Evolutionary conservation across 1,284 basidiomycete species (phyloP).

Genomic region (Sporisorium graminicola): DNA sequence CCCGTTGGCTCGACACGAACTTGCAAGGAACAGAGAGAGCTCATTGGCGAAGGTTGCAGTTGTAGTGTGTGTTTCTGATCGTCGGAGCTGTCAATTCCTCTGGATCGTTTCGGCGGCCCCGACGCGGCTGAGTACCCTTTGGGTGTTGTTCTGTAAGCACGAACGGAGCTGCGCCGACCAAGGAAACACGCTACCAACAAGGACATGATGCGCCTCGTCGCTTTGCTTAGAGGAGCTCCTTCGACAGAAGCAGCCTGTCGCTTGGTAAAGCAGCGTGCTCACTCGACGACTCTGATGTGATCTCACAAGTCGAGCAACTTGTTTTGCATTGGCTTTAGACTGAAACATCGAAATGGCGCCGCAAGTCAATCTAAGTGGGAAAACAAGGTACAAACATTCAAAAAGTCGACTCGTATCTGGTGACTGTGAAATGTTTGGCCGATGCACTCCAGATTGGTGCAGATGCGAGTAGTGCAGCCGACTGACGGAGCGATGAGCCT

Average conservation of each 20-base stretch:
- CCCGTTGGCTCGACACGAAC: neutral
- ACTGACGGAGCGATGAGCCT: neutral
- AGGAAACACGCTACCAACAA: too few species aligned
- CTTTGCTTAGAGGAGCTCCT: too few species aligned
- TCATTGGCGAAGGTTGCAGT: neutral
- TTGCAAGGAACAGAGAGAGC: neutral
- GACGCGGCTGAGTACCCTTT: neutral
- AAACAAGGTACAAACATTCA: neutral
- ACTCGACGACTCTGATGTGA: too few species aligned
- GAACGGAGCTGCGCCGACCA: conserved; percentile 22
- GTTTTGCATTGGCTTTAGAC: too few species aligned
- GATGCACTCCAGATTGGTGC: neutral
- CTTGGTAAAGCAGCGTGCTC: too few species aligned
- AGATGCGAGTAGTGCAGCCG: neutral
- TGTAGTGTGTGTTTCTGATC: neutral
- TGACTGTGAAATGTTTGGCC: neutral
- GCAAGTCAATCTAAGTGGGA: neutral
- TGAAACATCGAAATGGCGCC: neutral
- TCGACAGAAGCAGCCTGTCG: too few species aligned
- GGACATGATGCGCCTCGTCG: neutral
- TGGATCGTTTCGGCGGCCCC: neutral
- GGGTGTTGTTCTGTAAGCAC: neutral
- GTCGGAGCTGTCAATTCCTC: neutral
- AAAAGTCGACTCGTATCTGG: neutral
- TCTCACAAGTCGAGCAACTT: too few species aligned